Conservation (phyloP, 2,329 filamentous ascomycete species). For the Cytospora paraplurivora region DNA sequence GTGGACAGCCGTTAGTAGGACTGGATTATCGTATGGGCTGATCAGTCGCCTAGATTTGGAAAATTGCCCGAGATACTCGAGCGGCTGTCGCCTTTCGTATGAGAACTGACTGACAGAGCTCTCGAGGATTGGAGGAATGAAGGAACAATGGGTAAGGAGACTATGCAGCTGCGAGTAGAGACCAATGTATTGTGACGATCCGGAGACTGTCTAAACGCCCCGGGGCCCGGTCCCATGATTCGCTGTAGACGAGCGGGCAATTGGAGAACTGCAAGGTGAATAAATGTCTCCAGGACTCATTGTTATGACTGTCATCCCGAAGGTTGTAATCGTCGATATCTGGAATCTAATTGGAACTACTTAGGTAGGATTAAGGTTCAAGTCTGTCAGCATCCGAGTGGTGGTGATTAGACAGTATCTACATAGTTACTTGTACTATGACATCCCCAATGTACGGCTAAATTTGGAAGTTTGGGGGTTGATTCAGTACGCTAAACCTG, state of each 20-base stretch:
- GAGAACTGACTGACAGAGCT: not conserved
- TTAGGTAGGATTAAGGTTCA: not conserved
- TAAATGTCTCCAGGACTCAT: conserved; percentile 12
- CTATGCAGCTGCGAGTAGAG: conserved; percentile 7
- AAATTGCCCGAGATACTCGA: not conserved
- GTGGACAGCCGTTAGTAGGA: not conserved
- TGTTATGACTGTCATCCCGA: not conserved
- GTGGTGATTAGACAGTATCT: conserved; percentile 2
- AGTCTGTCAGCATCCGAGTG: conserved; percentile 8
- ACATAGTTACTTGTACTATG: not conserved
- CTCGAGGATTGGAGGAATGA: not conserved
- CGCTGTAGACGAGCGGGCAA: not conserved
- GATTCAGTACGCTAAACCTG: not conserved
- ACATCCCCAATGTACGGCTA: not conserved
- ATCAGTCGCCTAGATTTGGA: not conserved
- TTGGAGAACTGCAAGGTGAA: not conserved
- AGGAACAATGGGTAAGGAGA: not conserved
- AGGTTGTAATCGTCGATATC: not conserved
- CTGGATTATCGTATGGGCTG: not conserved
- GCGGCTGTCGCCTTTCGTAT: not conserved
- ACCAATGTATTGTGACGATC: not conserved
- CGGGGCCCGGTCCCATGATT: conserved; percentile 17
- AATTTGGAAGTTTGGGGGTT: not conserved
- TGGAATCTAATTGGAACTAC: not conserved
- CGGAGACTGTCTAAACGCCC: not conserved